These are phyloP conservation scores for Cordia subcordata DNA, from an alignment of 257 asterid genomes.

Conservation along the genomic window DNA sequence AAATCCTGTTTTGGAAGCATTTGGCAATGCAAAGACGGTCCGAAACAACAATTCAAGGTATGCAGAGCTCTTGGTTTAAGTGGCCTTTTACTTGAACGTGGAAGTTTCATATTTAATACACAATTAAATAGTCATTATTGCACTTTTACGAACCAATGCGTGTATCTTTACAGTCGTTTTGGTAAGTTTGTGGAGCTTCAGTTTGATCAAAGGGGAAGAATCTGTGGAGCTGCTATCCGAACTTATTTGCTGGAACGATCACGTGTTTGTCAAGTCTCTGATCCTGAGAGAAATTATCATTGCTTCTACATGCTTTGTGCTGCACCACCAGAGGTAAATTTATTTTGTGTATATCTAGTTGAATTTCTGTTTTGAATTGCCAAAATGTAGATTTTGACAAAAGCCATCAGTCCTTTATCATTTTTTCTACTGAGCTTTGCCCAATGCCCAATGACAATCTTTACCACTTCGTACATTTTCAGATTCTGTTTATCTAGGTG, in stretches of 20 bases:
- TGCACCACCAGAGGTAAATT: conserved; percentile 75
- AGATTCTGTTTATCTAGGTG: background rate
- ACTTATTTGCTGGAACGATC: conserved; percentile 92
- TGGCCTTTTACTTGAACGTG: conserved; percentile 10
- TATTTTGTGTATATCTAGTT: background rate
- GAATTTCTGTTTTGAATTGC: background rate
- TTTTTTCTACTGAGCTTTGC: background rate
- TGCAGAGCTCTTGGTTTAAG: background rate
- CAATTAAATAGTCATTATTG: conserved; percentile 5
- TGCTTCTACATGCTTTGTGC: conserved; percentile 94
- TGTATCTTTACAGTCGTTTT: conserved; percentile 57
- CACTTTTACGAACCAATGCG: background rate
- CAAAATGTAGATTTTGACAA: background rate
- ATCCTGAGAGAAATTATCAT: conserved; percentile 93
- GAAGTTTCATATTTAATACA: conserved; percentile 5
- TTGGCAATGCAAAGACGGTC: conserved; percentile 91
- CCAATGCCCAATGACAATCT: background rate
- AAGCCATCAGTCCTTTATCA: background rate
- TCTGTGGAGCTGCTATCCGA: conserved; percentile 93
- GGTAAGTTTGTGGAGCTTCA: conserved; percentile 95
- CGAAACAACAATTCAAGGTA: conserved; percentile 93
- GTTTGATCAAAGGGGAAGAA: conserved; percentile 62
- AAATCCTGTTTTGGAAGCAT: conserved; percentile 91
- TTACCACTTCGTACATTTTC: background rate
- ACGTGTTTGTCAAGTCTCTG: conserved; percentile 87